phyloP scores from a whole-genome alignment of 176 grass and related monocot species.

The Zizania latifolia region DNA sequence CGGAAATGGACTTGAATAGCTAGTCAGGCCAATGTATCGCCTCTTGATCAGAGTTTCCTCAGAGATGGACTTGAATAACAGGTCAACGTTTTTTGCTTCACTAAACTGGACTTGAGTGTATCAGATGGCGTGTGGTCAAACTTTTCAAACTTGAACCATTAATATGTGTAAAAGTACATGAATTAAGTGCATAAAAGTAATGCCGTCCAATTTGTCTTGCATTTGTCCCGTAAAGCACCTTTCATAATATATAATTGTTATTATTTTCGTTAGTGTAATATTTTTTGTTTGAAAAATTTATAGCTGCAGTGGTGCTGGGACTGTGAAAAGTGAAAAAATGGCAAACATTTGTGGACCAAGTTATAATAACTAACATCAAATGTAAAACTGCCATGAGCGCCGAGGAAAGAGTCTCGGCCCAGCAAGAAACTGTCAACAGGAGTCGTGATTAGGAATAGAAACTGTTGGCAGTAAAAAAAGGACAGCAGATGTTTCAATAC shows the following conservation, averaged over 20 bases:
- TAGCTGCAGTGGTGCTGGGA: background rate
- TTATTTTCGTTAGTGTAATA: background rate
- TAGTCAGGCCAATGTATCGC: background rate
- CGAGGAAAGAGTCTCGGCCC: no score
- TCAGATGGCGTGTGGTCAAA: no score
- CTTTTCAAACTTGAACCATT: background rate
- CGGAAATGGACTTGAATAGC: background rate
- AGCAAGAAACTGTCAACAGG: no score
- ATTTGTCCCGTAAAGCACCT: background rate
- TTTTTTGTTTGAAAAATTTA: background rate
- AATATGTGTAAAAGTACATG: background rate
- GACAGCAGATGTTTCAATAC: background rate
- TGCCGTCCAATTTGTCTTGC: background rate
- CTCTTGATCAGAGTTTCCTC: background rate
- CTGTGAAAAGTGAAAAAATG: background rate
- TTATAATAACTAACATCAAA: background rate
- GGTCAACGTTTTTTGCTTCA: background rate
- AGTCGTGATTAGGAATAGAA: no score
- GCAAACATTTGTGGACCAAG: background rate
- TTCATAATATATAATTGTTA: background rate
- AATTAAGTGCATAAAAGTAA: background rate
- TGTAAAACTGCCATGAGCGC: no score
- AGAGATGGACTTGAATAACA: background rate
- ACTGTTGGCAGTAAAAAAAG: slow-evolving; percentile 4
- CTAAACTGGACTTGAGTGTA: no score